Evolutionary conservation across 2,329 filamentous ascomycete genomes (phyloP), one percentile per base, ranked within the genome.

Genomic region (Cladosporium cucumerinum): DNA sequence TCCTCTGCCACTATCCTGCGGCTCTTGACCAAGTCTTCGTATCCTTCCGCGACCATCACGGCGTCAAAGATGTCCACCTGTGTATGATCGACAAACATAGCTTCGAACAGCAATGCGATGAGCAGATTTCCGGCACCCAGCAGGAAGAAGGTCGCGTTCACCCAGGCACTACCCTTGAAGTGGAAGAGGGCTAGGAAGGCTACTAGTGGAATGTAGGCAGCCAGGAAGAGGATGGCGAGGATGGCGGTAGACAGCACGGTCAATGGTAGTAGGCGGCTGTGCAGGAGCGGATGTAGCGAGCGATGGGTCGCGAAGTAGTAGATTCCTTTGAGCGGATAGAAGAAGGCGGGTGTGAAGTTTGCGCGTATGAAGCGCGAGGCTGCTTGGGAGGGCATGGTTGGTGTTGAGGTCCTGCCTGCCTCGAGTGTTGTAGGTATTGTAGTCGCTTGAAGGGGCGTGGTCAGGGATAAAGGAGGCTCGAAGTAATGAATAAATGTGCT

Each of bases 161-260:
- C 79, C 91, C 92, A 96, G n/a, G 95, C 95, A 32, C 88, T 89
- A 66, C 87, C 78, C 28, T 70, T 85, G 25, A 90, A 90, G 72
- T 98, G 93, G 76, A 97, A 98, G 70, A 98, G 86, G 18, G 90
- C 88, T 25, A 99, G 85, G 72, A 99, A 91, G 1, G 91, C 91
- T 64, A 92, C 92, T 75, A 98, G 92, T 0, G 94, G 94, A 2
- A 97, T 79, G 71, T 96, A 98, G 0, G 92, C 84, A 77, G 95
- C 96, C 14, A 92, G 82, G 77, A 98, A 98, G 23, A 98, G 86
- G 23, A 96, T 82, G n/a, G 88, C 81, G 67, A 97, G 91, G 16
- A 97, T 90, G 63, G 95, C 86, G 16, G 89, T 81, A 0, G 93
- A 97, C 14, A 97, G 88, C 16, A 97, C 80, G 2, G 91, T 86